These are phyloP conservation scores for Crithidia mellificae DNA, from an alignment of 208 protist genomes.

Conservation along the genomic window DNA sequence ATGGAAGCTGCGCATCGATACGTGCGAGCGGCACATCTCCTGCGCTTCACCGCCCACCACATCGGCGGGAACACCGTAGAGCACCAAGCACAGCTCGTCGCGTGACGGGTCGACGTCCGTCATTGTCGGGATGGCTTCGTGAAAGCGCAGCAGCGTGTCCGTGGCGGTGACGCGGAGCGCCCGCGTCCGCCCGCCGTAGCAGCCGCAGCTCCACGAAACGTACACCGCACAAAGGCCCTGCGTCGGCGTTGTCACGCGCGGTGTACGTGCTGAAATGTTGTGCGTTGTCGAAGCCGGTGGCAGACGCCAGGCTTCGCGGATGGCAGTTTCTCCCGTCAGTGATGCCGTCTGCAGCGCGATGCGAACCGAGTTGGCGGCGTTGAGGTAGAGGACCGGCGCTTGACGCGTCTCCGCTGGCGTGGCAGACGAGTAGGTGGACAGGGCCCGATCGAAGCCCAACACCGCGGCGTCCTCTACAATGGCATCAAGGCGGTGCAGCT, in stretches of 20 bases:
- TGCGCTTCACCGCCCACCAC: background rate
- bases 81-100: constrained; percentile 10
- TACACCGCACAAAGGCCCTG: background rate
- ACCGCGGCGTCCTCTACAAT: background rate
- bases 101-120: constrained; percentile 4
- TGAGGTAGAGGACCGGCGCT: background rate
- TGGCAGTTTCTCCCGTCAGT: background rate
- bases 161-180: background rate
- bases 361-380: background rate
- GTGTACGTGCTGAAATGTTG: no score
- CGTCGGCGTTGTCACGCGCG: no score
- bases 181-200: constrained; percentile 7
- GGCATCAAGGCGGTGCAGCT: constrained; percentile 12
- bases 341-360: background rate
- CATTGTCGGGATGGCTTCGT: background rate
- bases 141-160: background rate
- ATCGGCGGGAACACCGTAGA: background rate
- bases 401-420: background rate
- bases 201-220: constrained; percentile 14
- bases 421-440: background rate
- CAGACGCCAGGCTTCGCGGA: no score
- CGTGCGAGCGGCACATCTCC: constrained; percentile 37
- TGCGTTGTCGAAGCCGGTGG: background rate
- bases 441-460: background rate
- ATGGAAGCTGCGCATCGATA: constrained; percentile 32